Base-by-base conservation (phyloP, 768 basidiomycete species). In the Suillus alpinus region DNA sequence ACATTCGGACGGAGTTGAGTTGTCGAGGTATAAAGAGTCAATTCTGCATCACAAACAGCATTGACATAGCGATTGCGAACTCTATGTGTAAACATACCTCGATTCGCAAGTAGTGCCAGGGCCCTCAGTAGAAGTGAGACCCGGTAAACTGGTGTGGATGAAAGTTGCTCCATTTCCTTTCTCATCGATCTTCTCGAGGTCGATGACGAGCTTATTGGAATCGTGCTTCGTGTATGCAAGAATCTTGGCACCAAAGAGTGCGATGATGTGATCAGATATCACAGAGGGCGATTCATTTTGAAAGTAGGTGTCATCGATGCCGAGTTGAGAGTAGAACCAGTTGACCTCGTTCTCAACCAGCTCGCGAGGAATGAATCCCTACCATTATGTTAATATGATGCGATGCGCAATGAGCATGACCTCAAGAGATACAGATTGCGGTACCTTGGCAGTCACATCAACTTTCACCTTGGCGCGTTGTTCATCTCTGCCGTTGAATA, bases 171-270 rank as follows among this genome's bases (percentile, higher is more conserved):
- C 88, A 65, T 85, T 85, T 34, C 87, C 89, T 31, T 86, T 82
- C 61, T 88, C 85, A 67, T 92, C 90, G 70, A 97, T 87, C 69
- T 88, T 90, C 78, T 97, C 95, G 65, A 99, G 88, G 75, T 98
- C 95, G 69, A 99, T 98, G 64, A 94, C 90, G 47, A 99, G 89
- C 68, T 89, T 85, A 67, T 78, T 84, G 2, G 91, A 92, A 66
- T 96, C 94, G 71, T 96, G 95, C 70, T 95, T 93, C 57, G 95
- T 95, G 79, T 88, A 98, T 0, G 94, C 92, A 67, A 94, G 81
- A 57, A 93, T 87, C 76, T 99, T 99, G 62, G 95, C 95, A 26
- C 93, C 94, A 73, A 94, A 99, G 57, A 99, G 86, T 18, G 95
- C 95, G 67, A 97, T 86, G 73, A 98, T 88, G 67, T 95, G 92